These are phyloP conservation scores for Epichloe baconii DNA, from an alignment of 2,329 filamentous ascomycete genomes.

Conservation along the genomic window DNA sequence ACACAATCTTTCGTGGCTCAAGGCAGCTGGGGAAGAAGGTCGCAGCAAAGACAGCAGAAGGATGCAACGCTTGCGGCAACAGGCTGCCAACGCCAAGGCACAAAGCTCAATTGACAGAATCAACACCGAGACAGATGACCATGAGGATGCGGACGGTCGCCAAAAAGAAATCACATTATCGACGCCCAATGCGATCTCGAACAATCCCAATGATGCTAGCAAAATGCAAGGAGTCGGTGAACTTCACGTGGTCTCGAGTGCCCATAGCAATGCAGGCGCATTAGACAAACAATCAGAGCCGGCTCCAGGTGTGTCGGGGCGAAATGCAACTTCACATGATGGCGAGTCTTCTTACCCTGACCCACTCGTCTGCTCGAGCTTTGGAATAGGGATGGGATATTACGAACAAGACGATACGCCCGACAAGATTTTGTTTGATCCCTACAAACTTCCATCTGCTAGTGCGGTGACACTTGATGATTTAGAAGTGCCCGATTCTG, in stretches of 20 bases:
- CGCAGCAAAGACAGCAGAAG: constrained; percentile 43
- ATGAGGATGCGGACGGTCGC: constrained; percentile 6
- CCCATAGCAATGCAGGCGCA: not conserved
- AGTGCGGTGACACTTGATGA: constrained; percentile 30
- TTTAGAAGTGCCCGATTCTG: constrained; percentile 37
- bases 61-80: constrained; percentile 42
- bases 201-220: not conserved
- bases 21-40: constrained; percentile 45
- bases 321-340: constrained; percentile 6
- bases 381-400: constrained; percentile 46
- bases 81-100: constrained; percentile 45
- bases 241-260: not conserved
- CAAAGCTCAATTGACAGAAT: constrained; percentile 25
- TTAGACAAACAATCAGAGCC: not conserved
- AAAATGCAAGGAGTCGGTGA: not conserved
- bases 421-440: constrained; percentile 46
- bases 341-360: constrained; percentile 32
- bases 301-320: not conserved
- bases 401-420: constrained; percentile 45
- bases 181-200: not conserved
- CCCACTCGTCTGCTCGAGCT: constrained; percentile 30
- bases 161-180: not conserved
- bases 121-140: constrained; percentile 13
- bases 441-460: constrained; percentile 37
- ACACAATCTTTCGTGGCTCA: constrained; percentile 78